A percentile compares a stretch with the other conserved stretches of the same genome.
Evolutionary conservation across 2,329 filamentous ascomycete genomes (phyloP).

Genomic region (Chrysoporthe cubensis): DNA sequence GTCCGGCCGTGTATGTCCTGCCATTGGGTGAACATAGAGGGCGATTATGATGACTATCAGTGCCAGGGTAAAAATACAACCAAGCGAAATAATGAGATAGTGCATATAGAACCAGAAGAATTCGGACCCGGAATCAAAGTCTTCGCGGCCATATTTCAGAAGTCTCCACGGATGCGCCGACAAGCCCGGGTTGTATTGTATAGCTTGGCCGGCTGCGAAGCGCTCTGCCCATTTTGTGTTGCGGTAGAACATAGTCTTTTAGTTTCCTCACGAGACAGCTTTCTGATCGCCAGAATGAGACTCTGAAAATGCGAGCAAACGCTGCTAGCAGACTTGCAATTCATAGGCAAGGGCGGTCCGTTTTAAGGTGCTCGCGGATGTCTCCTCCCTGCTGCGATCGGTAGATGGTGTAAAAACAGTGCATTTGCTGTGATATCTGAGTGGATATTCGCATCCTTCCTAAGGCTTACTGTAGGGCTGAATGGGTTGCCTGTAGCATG

Average conservation of each 20-base stretch:
- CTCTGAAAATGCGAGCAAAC: neutral
- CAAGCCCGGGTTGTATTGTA: neutral
- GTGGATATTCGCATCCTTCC: neutral
- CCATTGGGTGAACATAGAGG: neutral
- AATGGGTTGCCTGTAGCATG: neutral
- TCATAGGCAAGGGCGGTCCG: neutral
- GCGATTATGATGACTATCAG: neutral
- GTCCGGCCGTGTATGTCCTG: neutral
- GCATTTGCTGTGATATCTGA: neutral
- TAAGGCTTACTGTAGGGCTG: neutral
- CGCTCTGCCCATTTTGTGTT: constrained; percentile 7
- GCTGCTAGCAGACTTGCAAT: neutral
- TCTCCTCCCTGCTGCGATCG: neutral
- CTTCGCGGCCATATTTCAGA: constrained; percentile 1
- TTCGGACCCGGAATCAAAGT: neutral
- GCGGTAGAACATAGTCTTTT: constrained; percentile 3
- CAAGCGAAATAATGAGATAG: neutral
- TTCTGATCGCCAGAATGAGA: neutral
- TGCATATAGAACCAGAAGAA: constrained; percentile 9
- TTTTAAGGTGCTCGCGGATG: neutral
- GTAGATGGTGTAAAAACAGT: neutral
- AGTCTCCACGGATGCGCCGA: no score
- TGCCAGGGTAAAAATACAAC: neutral
- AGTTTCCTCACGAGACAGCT: neutral
- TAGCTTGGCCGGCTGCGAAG: neutral